phyloP scores from a whole-genome alignment of 2,329 filamentous ascomycete genomes.

The Bipolaris oryzae region DNA sequence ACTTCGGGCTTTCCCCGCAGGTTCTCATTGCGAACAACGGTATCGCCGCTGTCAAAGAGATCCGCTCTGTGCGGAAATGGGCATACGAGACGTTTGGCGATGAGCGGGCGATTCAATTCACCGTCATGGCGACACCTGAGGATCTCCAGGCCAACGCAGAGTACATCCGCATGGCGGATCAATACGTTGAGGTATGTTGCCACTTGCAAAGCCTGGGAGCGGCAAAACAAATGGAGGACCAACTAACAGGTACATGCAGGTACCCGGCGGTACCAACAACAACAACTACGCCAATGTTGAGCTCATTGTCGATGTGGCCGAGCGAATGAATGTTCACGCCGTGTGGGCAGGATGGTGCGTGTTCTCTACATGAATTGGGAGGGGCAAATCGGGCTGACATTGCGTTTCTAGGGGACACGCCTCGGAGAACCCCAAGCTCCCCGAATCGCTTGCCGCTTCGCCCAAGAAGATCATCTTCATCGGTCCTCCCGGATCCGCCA shows the following conservation, averaged over 20 bases:
- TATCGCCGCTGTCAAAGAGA: conserved; percentile 99
- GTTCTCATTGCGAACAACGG: conserved; percentile 99
- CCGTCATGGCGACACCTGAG: conserved; percentile 98
- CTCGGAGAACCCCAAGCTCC: conserved; percentile 97
- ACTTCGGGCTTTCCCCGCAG: conserved; percentile 56
- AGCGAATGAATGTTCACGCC: conserved; percentile 97
- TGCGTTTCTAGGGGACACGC: conserved; percentile 70
- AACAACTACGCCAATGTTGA: conserved; percentile 99
- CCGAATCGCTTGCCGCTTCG: conserved; percentile 92
- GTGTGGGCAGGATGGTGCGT: conserved; percentile 98
- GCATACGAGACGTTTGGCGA: conserved; percentile 99
- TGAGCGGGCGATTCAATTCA: conserved; percentile 97
- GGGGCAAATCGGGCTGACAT: conserved; percentile 23
- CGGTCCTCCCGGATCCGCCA: conserved; percentile 94
- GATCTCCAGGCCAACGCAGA: conserved; percentile 97
- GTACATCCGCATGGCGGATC: conserved; percentile 99
- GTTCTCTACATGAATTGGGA: not conserved
- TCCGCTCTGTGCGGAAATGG: conserved; percentile 99
- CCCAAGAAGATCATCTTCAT: conserved; percentile 99
- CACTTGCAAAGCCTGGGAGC: not conserved
- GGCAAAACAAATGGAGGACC: conserved; percentile 1
- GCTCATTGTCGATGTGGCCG: conserved; percentile 96
- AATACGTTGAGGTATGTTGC: conserved; percentile 82
- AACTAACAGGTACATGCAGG: conserved; percentile 54
- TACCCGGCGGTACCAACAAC: conserved; percentile 98